Conservation (phyloP, 1,139 yeast species). For the Suhomyces yuchorum region DNA sequence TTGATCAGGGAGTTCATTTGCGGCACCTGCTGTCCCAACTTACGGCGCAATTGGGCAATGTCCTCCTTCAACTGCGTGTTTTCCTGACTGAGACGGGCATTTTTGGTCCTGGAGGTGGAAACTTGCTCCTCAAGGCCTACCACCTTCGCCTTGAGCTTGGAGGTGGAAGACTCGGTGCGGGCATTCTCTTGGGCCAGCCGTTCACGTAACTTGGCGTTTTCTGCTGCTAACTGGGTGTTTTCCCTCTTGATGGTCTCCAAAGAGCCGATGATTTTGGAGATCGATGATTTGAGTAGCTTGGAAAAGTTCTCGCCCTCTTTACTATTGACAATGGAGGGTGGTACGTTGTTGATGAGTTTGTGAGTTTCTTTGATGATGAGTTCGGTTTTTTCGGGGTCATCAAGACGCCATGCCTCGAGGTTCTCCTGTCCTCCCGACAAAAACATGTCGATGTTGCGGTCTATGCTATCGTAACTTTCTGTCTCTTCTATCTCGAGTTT, state of each 20-base stretch:
- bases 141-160: constrained; percentile 6
- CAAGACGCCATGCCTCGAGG: constrained; percentile 4
- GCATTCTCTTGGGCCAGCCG: not conserved
- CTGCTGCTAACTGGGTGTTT: constrained; percentile 19
- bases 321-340: constrained; percentile 24
- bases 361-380: constrained; percentile 35
- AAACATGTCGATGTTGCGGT: constrained; percentile 15
- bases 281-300: constrained; percentile 24
- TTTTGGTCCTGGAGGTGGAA: not conserved
- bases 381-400: constrained; percentile 26
- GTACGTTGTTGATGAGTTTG: constrained; percentile 28
- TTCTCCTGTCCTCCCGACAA: constrained; percentile 7
- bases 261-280: constrained; percentile 26
- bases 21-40: constrained; percentile 16
- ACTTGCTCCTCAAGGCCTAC: constrained; percentile 3
- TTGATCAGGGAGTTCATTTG: constrained; percentile 21
- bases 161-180: not conserved
- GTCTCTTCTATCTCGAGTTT: constrained; percentile 10
- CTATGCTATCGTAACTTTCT: constrained; percentile 15
- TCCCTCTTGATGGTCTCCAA: constrained; percentile 24
- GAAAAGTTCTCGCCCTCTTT: constrained; percentile 33
- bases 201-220: constrained; percentile 17
- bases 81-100: constrained; percentile 14
- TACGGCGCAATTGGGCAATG: constrained; percentile 15
- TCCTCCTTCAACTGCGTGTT: constrained; percentile 16